phyloP scores from a whole-genome alignment of 2,329 filamentous ascomycete species.

The Colletotrichum tofieldiae region DNA sequence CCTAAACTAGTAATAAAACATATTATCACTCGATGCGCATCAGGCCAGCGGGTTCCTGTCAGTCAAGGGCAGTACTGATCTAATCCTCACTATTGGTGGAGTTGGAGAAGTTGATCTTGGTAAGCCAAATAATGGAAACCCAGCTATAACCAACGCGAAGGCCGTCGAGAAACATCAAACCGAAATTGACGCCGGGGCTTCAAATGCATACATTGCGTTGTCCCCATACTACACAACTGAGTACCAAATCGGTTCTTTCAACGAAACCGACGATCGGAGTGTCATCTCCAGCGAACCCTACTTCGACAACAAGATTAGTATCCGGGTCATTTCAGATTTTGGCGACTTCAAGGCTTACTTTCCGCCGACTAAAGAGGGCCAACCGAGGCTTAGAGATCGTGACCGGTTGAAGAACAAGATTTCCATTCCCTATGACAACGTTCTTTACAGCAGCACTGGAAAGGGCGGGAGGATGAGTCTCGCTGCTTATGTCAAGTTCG shows the following conservation, averaged over 20 bases:
- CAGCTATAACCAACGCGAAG: background rate
- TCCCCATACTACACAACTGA: background rate
- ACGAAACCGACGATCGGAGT: background rate
- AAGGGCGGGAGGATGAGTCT: background rate
- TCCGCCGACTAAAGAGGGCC: background rate
- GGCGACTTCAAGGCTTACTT: conserved; percentile 9
- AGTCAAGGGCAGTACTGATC: background rate
- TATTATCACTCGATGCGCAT: no score
- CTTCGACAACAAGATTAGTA: conserved; percentile 1
- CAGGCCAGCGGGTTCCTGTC: background rate
- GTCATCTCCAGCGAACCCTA: background rate
- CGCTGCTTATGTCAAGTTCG: background rate
- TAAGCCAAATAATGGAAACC: background rate
- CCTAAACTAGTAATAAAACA: no score
- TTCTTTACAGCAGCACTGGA: background rate
- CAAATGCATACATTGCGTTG: background rate
- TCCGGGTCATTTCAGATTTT: background rate
- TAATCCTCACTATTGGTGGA: background rate
- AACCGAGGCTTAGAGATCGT: background rate
- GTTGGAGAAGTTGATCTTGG: background rate
- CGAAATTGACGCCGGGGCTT: background rate
- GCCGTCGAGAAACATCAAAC: background rate
- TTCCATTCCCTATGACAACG: background rate
- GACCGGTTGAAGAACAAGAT: background rate
- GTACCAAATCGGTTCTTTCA: background rate